Evolutionary conservation across 495 filamentous ascomycete species (phyloP).

Genomic region (Xeromyces bisporus): DNA sequence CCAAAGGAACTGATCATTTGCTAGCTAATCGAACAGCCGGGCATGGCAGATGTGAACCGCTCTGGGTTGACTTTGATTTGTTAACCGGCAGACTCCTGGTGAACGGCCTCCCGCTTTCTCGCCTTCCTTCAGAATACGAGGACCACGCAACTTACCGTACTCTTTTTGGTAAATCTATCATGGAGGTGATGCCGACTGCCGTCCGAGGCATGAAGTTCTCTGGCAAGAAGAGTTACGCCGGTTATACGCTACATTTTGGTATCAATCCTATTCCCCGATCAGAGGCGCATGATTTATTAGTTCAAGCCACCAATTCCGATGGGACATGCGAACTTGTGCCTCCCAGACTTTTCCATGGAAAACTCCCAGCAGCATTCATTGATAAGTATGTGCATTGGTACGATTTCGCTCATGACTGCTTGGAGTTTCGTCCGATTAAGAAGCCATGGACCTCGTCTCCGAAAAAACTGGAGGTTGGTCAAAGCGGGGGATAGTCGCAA

Average conservation of each 20-base stretch:
- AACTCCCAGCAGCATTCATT: slow-evolving; percentile 31
- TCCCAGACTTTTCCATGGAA: slow-evolving; percentile 13
- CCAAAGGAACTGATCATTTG: not conserved
- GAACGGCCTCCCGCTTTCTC: slow-evolving; percentile 32
- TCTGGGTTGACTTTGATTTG: slow-evolving; percentile 33
- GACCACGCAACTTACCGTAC: slow-evolving; percentile 18
- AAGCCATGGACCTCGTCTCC: slow-evolving; percentile 24
- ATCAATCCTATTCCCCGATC: slow-evolving; percentile 2
- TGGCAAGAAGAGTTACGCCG: slow-evolving; percentile 11
- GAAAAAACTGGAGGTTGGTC: slow-evolving; percentile 16
- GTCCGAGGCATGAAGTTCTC: slow-evolving; percentile 30
- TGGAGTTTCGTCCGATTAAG: slow-evolving; percentile 34
- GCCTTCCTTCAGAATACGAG: slow-evolving; percentile 32
- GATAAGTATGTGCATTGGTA: slow-evolving; percentile 42
- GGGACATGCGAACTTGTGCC: slow-evolving; percentile 31
- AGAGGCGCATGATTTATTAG: slow-evolving; percentile 11
- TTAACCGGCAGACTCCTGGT: slow-evolving; percentile 40
- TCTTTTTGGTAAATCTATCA: slow-evolving; percentile 23
- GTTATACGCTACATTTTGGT: slow-evolving; percentile 23
- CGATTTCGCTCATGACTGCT: slow-evolving; percentile 16
- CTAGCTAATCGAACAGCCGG: slow-evolving; percentile 6
- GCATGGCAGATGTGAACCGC: not conserved
- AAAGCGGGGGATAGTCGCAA: too few species aligned
- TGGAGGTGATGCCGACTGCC: slow-evolving; percentile 27
- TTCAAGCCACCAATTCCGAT: slow-evolving; percentile 4